phyloP scores from a whole-genome alignment of 192 early-diverging fungal genomes.

The Coemansia sp. region DNA sequence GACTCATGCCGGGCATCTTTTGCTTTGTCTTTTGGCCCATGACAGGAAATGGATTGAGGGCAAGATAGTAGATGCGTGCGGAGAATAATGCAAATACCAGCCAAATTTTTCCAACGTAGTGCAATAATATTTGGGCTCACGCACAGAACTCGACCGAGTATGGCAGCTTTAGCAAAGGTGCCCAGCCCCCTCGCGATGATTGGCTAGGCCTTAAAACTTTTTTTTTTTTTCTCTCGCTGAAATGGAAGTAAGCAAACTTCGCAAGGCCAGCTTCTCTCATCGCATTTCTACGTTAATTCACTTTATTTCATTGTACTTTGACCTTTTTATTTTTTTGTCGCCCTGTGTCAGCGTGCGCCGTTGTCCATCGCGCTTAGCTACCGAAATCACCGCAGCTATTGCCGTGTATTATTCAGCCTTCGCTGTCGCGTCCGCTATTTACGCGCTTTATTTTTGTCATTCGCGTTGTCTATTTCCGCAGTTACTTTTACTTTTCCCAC shows the following conservation, averaged over 20 bases:
- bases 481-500: background rate
- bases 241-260: no score
- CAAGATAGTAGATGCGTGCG: constrained; percentile 8
- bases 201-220: background rate
- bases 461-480: constrained; percentile 5
- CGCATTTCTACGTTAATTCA: background rate
- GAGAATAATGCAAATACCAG: no score
- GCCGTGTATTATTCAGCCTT: background rate
- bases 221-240: constrained; percentile 6
- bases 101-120: no score
- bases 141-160: no score
- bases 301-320: constrained; percentile 7
- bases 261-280: no score
- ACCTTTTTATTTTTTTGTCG: no score
- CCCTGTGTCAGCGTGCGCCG: background rate
- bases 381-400: background rate
- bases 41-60: background rate
- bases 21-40: constrained; percentile 39
- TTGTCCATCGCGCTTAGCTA: background rate
- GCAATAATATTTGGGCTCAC: no score
- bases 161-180: no score
- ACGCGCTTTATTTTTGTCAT: constrained; percentile 6
- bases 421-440: background rate
- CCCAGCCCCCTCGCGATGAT: background rate
- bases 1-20: constrained; percentile 33